A percentile compares a stretch with the other conserved stretches of the same genome.
These are phyloP conservation scores for Eucalyptus sp. DNA, from an alignment of 345 rosid species.

Conservation along the genomic window DNA sequence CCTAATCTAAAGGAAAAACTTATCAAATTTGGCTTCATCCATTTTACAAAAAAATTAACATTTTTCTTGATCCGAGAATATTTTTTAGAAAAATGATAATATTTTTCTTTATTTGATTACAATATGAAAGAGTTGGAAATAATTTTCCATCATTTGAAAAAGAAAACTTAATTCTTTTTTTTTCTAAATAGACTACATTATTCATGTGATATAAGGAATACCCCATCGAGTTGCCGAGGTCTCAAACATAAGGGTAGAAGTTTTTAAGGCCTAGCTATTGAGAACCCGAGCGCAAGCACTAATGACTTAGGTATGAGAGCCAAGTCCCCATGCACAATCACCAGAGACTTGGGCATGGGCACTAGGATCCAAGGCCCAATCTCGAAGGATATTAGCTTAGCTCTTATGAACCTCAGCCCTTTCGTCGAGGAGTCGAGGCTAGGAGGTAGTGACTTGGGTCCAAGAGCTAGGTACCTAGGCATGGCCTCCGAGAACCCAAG, in stretches of 20 bases:
- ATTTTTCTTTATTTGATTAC: not conserved
- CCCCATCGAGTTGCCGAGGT: fast-evolving
- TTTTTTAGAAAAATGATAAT: not conserved
- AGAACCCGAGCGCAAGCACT: not conserved
- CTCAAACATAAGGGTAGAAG: too few relatives aligned
- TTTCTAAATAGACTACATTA: not conserved
- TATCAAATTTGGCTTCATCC: not conserved
- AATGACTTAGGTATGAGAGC: not conserved
- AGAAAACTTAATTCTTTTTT: not conserved
- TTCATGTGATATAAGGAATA: not conserved
- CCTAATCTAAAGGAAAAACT: not conserved
- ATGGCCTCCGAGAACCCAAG: fast-evolving
- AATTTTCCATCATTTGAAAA: not conserved
- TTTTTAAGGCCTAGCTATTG: not conserved
- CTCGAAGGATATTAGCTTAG: not conserved
- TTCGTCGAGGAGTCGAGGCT: not conserved
- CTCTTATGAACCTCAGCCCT: not conserved
- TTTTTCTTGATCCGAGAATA: not conserved
- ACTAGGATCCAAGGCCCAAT: fast-evolving
- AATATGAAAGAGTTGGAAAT: not conserved
- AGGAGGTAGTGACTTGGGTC: not conserved
- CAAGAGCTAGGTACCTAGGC: not conserved
- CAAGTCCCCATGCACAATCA: not conserved
- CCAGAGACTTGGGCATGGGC: fast-evolving
- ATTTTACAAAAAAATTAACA: not conserved